These are phyloP conservation scores for Trichoderma gamsii DNA, from an alignment of 495 filamentous ascomycete genomes.

Conservation along the genomic window DNA sequence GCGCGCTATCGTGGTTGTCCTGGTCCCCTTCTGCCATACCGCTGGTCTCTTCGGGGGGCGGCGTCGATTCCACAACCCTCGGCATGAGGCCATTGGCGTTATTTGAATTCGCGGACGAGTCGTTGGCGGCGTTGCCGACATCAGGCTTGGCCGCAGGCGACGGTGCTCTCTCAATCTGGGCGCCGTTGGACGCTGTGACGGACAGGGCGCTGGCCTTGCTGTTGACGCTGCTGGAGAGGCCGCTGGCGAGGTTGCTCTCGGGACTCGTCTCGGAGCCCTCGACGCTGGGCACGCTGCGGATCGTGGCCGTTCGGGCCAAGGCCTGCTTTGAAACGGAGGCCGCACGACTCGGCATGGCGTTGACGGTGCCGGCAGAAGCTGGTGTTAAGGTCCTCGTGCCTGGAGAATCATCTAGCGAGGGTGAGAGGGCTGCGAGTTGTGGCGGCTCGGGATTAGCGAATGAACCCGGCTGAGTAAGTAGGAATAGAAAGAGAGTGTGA, in stretches of 20 bases:
- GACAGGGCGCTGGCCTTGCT: slow-evolving; percentile 38
- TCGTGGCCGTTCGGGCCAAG: slow-evolving; percentile 25
- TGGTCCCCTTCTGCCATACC: slow-evolving; percentile 20
- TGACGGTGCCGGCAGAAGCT: slow-evolving; percentile 22
- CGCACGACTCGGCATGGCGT: slow-evolving; percentile 18
- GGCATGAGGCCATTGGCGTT: slow-evolving; percentile 22
- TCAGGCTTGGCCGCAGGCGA: not conserved
- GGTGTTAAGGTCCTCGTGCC: slow-evolving; percentile 15
- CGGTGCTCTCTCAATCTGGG: not conserved
- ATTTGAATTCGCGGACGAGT: not conserved
- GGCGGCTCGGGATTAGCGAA: no score
- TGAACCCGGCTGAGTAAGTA: no score
- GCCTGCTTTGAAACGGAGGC: slow-evolving; percentile 12
- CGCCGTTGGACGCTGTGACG: slow-evolving; percentile 18
- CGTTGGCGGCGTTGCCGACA: not conserved
- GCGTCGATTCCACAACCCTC: slow-evolving; percentile 15
- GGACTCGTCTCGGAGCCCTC: slow-evolving; percentile 24
- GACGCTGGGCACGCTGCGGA: slow-evolving; percentile 42
- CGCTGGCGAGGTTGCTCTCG: slow-evolving; percentile 28
- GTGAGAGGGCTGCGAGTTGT: not conserved
- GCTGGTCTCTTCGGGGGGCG: slow-evolving; percentile 19
- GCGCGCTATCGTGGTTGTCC: not conserved
- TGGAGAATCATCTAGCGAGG: slow-evolving; percentile 10
- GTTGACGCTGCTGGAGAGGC: slow-evolving; percentile 42
- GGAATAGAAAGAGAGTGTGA: not conserved